phyloP scores from a whole-genome alignment of 2,329 filamentous ascomycete species.

The Clonostachys rosea region DNA sequence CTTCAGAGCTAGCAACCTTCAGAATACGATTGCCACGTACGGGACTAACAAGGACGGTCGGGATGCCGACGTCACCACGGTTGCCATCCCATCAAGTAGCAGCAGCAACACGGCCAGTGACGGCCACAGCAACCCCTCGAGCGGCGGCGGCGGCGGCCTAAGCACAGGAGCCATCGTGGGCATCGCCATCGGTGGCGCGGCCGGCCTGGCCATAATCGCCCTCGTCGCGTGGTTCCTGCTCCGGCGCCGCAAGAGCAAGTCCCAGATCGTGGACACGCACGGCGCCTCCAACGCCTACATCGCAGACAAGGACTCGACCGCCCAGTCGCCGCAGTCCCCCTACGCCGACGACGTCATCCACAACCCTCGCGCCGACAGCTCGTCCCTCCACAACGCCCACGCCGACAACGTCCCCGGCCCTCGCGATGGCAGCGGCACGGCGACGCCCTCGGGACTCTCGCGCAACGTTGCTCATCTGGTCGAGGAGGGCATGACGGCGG shows the following conservation, averaged over 20 bases:
- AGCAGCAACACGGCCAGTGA: neutral
- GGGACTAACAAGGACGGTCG: neutral
- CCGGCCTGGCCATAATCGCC: conserved; percentile 30
- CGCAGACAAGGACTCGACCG: conserved; percentile 35
- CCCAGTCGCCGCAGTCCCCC: conserved; percentile 33
- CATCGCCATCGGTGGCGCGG: conserved; percentile 34
- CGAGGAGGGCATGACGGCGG: conserved; percentile 56
- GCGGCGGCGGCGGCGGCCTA: conserved; percentile 18
- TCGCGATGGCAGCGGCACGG: conserved; percentile 3
- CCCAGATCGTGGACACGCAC: conserved; percentile 3
- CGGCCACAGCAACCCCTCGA: conserved; percentile 1
- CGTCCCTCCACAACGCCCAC: neutral
- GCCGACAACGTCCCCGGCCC: neutral
- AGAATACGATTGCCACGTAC: no score
- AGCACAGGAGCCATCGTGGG: conserved; percentile 38
- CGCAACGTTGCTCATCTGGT: conserved; percentile 45
- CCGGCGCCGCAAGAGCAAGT: conserved; percentile 27
- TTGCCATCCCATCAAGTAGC: neutral
- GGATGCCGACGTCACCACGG: neutral
- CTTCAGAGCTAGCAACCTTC: no score
- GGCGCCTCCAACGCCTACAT: conserved; percentile 27
- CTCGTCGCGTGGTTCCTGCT: conserved; percentile 36
- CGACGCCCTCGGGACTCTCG: neutral
- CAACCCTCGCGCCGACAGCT: neutral
- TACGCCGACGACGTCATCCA: conserved; percentile 34